Evolutionary conservation across 2,329 filamentous ascomycete genomes (phyloP).

Genomic region (Emmonsia crescens): DNA sequence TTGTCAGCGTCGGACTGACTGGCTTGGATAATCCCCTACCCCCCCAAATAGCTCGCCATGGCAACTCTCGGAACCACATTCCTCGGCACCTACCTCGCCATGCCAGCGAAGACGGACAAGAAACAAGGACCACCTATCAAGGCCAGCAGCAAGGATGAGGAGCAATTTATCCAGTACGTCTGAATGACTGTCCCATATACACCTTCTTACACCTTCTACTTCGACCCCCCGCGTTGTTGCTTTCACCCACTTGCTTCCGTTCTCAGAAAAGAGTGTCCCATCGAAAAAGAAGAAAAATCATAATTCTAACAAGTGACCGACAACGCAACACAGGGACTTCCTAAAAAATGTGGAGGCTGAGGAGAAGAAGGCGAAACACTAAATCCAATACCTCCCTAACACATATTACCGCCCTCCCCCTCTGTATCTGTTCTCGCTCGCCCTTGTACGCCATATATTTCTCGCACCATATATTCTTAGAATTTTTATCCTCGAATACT

Average conservation of each 20-base stretch:
- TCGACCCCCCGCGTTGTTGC: not conserved
- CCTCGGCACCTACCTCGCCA: slow-evolving; percentile 36
- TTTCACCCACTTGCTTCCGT: not conserved
- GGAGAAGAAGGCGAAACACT: slow-evolving; percentile 30
- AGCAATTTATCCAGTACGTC: slow-evolving; percentile 57
- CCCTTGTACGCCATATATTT: not conserved
- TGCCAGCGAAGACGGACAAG: slow-evolving; percentile 38
- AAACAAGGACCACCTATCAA: slow-evolving; percentile 48
- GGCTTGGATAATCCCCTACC: slow-evolving; percentile 6
- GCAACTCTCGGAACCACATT: slow-evolving; percentile 43
- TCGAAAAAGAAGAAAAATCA: not conserved
- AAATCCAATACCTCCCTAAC: not conserved
- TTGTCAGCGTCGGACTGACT: not conserved
- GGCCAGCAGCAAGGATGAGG: slow-evolving; percentile 56
- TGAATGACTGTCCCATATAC: not conserved
- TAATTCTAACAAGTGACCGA: not conserved
- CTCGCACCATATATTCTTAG: slow-evolving; percentile 1
- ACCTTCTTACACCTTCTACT: not conserved
- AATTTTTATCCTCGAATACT: not conserved
- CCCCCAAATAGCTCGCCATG: slow-evolving; percentile 53
- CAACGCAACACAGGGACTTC: slow-evolving; percentile 34
- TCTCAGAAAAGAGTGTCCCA: no score
- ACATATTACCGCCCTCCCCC: not conserved
- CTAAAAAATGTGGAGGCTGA: slow-evolving; percentile 40
- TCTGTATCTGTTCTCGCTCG: not conserved